Conservation (phyloP, 106 monocot species). For the Dioscorea alata region DNA sequence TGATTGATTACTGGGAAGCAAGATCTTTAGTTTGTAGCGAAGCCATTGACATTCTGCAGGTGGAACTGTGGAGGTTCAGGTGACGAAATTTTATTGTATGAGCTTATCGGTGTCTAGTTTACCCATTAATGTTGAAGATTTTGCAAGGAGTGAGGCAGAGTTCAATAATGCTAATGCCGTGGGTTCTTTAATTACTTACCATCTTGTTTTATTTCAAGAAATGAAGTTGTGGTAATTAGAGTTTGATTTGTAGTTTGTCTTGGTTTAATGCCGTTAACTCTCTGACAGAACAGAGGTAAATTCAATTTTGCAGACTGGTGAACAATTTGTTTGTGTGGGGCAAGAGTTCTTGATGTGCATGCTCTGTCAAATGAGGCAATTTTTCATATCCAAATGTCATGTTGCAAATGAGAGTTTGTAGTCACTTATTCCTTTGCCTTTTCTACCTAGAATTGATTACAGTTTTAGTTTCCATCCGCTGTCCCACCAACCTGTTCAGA, state of each 20-base stretch:
- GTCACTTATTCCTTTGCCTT: too few relatives aligned
- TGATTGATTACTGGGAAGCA: background rate
- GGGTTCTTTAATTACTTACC: too few relatives aligned
- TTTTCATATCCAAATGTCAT: constrained; percentile 41
- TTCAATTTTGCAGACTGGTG: constrained; percentile 38
- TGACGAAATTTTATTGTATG: constrained; percentile 73
- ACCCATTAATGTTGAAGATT: constrained; percentile 88
- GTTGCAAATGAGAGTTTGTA: constrained; percentile 49
- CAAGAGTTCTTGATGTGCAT: constrained; percentile 74
- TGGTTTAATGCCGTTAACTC: too few relatives aligned
- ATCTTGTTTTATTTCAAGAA: too few relatives aligned
- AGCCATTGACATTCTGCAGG: constrained; percentile 23
- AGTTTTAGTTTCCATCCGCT: too few relatives aligned
- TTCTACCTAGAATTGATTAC: too few relatives aligned
- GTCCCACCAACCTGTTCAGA: too few relatives aligned
- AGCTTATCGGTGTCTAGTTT: constrained; percentile 53
- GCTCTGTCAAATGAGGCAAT: constrained; percentile 79
- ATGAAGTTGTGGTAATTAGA: too few relatives aligned
- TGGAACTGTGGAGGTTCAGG: constrained; percentile 88
- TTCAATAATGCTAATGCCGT: constrained; percentile 44
- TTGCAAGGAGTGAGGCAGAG: constrained; percentile 72
- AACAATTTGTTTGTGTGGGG: constrained; percentile 74
- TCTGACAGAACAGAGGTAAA: too few relatives aligned
- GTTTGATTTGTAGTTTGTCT: too few relatives aligned
- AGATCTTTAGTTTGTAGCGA: too few relatives aligned